Evolutionary conservation across 1,284 basidiomycete genomes (phyloP).

Genomic region (Ganoderma multipileum): DNA sequence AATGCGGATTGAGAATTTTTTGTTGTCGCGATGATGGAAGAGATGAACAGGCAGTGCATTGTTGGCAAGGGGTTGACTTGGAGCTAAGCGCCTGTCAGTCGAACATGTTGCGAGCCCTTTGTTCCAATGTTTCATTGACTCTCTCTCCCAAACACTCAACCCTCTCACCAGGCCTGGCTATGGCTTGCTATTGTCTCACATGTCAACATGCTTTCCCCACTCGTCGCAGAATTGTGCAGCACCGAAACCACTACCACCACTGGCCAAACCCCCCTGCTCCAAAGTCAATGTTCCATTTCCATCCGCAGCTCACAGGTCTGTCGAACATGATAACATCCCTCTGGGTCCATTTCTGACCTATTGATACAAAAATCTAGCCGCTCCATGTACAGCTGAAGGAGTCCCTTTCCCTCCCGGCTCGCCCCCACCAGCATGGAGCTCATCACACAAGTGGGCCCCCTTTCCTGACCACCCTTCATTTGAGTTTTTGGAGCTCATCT

Average conservation of each 20-base stretch:
- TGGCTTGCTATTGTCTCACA: conserved; percentile 11
- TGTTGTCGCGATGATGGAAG: too few relatives aligned
- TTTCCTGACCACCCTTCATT: conserved; percentile 18
- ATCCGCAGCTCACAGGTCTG: conserved; percentile 1
- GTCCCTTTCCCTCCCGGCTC: conserved; percentile 6
- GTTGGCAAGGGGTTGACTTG: too few relatives aligned
- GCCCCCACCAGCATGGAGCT: neutral
- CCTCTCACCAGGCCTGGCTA: neutral
- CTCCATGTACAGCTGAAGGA: conserved; percentile 13
- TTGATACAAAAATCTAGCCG: neutral
- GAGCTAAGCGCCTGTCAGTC: too few relatives aligned
- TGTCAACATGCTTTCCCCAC: conserved; percentile 10
- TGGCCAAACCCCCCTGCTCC: conserved; percentile 1
- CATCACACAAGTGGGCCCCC: conserved; percentile 17
- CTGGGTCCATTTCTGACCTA: too few relatives aligned
- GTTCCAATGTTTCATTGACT: neutral
- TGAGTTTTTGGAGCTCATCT: conserved; percentile 15
- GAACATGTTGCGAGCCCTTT: too few relatives aligned
- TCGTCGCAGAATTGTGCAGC: neutral
- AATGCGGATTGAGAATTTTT: too few relatives aligned
- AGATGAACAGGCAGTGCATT: too few relatives aligned
- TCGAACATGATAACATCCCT: too few relatives aligned
- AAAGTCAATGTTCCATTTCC: neutral
- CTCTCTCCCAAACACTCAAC: neutral
- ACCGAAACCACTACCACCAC: conserved; percentile 3